Conservation (phyloP, 164 flowering plant genomes). For the Stephania cephalantha region DNA sequence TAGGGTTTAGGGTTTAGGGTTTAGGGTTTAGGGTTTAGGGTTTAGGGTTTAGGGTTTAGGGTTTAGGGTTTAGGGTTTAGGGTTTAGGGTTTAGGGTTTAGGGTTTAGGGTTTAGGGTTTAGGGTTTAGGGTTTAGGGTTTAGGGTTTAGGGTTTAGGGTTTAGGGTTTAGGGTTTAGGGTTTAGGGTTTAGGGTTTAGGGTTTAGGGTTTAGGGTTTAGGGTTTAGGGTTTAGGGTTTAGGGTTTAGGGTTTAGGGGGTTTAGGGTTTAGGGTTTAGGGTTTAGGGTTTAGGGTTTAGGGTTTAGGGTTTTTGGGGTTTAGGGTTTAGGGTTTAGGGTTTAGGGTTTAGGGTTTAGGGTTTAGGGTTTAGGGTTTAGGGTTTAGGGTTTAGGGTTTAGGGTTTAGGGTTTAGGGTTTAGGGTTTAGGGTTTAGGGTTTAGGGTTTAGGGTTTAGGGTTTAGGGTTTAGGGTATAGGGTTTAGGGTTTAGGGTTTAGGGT, state of each 20-base stretch:
- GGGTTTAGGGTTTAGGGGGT: constrained; percentile 5
- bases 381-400: constrained; percentile 7
- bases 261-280: constrained; percentile 2
- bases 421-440: constrained; percentile 9
- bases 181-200: background rate
- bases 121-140: constrained; percentile 7
- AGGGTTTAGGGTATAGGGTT: constrained; percentile 8
- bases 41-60: background rate
- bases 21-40: background rate
- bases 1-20: background rate
- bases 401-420: constrained; percentile 9
- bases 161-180: background rate
- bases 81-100: constrained; percentile 8
- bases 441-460: constrained; percentile 9
- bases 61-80: constrained; percentile 4
- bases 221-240: constrained; percentile 7
- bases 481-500: constrained; percentile 9
- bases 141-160: constrained; percentile 9
- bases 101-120: constrained; percentile 7
- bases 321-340: constrained; percentile 8
- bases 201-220: background rate
- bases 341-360: constrained; percentile 9
- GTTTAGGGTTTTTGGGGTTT: constrained; percentile 8
- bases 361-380: constrained; percentile 8
- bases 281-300: constrained; percentile 8